Percentiles rank a stretch among this genome's conserved stretches.
These are phyloP conservation scores for Beauveria caledonica DNA, from an alignment of 2,329 filamentous ascomycete genomes.

Conservation along the genomic window DNA sequence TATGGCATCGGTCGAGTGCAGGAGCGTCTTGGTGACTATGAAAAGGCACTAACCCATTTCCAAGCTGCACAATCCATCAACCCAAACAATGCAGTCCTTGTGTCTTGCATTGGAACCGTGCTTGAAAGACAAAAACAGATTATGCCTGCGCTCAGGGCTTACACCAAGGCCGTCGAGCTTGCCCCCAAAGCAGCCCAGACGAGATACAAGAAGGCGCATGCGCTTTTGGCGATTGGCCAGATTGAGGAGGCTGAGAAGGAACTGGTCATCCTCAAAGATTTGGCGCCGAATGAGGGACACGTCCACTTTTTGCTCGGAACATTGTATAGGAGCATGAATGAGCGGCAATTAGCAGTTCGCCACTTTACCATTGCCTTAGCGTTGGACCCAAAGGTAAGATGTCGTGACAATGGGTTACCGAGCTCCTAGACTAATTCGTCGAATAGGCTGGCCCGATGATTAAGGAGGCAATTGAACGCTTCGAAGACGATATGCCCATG, in stretches of 20 bases:
- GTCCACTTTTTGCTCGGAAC: slow-evolving; percentile 92
- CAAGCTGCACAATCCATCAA: slow-evolving; percentile 83
- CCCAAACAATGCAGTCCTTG: slow-evolving; percentile 83
- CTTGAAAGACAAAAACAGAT: slow-evolving; percentile 83
- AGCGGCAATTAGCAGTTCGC: slow-evolving; percentile 73
- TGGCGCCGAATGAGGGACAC: slow-evolving; percentile 89
- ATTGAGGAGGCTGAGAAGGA: slow-evolving; percentile 70
- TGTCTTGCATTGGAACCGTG: slow-evolving; percentile 86
- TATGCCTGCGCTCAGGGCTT: slow-evolving; percentile 69
- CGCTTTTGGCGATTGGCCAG: slow-evolving; percentile 66
- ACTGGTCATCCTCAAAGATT: slow-evolving; percentile 77
- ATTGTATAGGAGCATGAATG: slow-evolving; percentile 64
- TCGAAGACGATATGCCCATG: slow-evolving; percentile 72
- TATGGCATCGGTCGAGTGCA: slow-evolving; percentile 81
- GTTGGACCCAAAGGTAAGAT: slow-evolving; percentile 83
- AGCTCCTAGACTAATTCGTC: not conserved
- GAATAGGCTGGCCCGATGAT: slow-evolving; percentile 79
- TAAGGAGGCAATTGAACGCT: slow-evolving; percentile 90
- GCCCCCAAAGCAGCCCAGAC: slow-evolving; percentile 75
- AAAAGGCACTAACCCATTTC: slow-evolving; percentile 88
- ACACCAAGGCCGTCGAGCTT: slow-evolving; percentile 72
- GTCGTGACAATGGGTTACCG: not conserved
- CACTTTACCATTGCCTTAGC: slow-evolving; percentile 94
- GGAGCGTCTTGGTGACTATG: slow-evolving; percentile 82
- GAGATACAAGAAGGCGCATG: slow-evolving; percentile 86